Conservation (phyloP, 257 asterid genomes). For the Scutellaria minor region DNA sequence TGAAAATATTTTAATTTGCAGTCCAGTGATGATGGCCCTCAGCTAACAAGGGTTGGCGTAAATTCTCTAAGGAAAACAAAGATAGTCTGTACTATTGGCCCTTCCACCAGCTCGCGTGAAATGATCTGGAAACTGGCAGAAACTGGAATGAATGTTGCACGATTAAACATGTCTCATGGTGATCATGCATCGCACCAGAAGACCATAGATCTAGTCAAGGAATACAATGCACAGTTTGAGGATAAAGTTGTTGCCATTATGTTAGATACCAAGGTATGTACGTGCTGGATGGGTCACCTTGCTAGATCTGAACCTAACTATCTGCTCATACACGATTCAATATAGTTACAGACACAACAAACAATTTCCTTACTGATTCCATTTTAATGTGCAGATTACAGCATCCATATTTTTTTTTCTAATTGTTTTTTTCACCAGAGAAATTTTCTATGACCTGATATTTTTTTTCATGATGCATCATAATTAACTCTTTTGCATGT, state of each 20-base stretch:
- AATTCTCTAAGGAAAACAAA: slow-evolving; percentile 81
- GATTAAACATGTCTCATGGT: slow-evolving; percentile 97
- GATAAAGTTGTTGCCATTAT: slow-evolving; percentile 90
- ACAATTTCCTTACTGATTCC: neutral
- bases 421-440: neutral
- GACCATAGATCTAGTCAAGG: slow-evolving; percentile 90
- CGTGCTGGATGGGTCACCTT: slow-evolving; percentile 24
- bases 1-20: slow-evolving; percentile 44
- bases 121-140: slow-evolving; percentile 99
- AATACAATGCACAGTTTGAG: slow-evolving; percentile 82
- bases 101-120: slow-evolving; percentile 93
- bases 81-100: slow-evolving; percentile 94
- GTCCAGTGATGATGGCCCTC: slow-evolving; percentile 51
- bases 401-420: neutral
- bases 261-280: slow-evolving; percentile 93
- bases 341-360: slow-evolving; percentile 10
- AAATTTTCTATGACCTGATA: neutral
- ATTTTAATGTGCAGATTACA: neutral
- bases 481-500: neutral
- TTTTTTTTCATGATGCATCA: slow-evolving; percentile 5
- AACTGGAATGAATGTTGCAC: slow-evolving; percentile 97
- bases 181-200: slow-evolving; percentile 95
- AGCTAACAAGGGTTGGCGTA: slow-evolving; percentile 40
- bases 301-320: neutral
- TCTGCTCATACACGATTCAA: slow-evolving; percentile 15